These are phyloP conservation scores for Chytriomyces confervae DNA, from an alignment of 192 early-diverging fungal genomes.

Conservation along the genomic window DNA sequence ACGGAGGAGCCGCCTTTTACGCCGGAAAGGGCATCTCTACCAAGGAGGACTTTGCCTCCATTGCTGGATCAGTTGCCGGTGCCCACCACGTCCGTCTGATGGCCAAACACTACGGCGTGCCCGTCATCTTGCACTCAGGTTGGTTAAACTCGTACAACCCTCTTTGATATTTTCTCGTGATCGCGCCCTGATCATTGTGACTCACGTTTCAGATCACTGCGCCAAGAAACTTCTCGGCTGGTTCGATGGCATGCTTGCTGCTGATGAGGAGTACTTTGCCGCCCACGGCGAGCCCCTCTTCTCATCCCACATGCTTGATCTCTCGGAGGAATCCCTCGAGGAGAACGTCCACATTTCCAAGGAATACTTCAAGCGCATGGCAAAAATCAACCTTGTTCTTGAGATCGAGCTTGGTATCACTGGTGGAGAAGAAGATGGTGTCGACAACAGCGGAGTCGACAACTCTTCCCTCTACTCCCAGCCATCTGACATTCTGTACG, in stretches of 20 bases:
- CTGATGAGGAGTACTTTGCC: slow-evolving; percentile 94
- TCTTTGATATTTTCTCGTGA: slow-evolving; percentile 32
- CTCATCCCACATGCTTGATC: slow-evolving; percentile 98
- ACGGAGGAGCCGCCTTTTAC: slow-evolving; percentile 90
- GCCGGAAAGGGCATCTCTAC: slow-evolving; percentile 94
- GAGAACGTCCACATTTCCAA: slow-evolving; percentile 91
- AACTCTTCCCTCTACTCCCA: slow-evolving; percentile 92
- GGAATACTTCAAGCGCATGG: slow-evolving; percentile 92
- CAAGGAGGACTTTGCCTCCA: slow-evolving; percentile 85
- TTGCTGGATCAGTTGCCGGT: slow-evolving; percentile 89
- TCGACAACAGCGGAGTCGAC: slow-evolving; percentile 93
- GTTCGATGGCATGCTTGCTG: slow-evolving; percentile 96
- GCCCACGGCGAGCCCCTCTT: slow-evolving; percentile 92
- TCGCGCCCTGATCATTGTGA: no score
- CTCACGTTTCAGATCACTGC: slow-evolving; percentile 76
- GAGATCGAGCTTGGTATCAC: slow-evolving; percentile 99
- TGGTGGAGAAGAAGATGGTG: slow-evolving; percentile 98
- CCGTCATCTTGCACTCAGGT: slow-evolving; percentile 18
- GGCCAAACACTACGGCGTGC: slow-evolving; percentile 76
- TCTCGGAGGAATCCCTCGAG: slow-evolving; percentile 91
- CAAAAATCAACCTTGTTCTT: slow-evolving; percentile 82
- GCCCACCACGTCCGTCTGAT: slow-evolving; percentile 82
- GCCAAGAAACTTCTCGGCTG: slow-evolving; percentile 95
- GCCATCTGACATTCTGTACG: slow-evolving; percentile 95
- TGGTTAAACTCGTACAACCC: no score